phyloP scores from a whole-genome alignment of 2,329 filamentous ascomycete genomes.

The Pseudogymnoascus verrucosus region DNA sequence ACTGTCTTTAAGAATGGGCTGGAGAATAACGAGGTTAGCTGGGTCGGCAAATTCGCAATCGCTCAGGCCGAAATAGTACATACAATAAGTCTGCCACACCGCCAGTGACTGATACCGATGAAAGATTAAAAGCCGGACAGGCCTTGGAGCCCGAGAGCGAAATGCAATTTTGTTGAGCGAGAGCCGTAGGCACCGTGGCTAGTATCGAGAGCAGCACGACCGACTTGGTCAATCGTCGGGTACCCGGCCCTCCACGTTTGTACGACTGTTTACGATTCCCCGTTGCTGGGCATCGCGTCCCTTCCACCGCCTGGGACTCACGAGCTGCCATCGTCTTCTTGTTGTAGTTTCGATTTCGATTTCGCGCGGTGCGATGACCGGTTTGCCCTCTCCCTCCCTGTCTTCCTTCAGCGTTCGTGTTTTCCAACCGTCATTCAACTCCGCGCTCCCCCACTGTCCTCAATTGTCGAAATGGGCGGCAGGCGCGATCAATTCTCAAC shows the following conservation, averaged over 20 bases:
- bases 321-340: neutral
- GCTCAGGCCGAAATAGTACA: constrained; percentile 11
- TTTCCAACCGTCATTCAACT: constrained; percentile 5
- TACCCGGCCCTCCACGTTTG: neutral
- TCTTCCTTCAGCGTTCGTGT: constrained; percentile 1
- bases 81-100: neutral
- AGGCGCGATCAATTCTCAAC: neutral
- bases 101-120: constrained; percentile 52
- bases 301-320: constrained; percentile 5
- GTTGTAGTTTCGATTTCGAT: neutral
- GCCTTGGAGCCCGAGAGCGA: constrained; percentile 60
- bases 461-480: neutral
- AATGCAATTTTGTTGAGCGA: constrained; percentile 41
- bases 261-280: neutral
- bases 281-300: neutral
- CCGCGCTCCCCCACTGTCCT: neutral
- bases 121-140: constrained; percentile 64
- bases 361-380: neutral
- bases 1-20: constrained; percentile 85
- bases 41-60: neutral
- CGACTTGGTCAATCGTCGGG: neutral
- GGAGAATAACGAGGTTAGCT: constrained; percentile 12
- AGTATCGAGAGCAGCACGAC: constrained; percentile 23
- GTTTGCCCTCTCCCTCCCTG: neutral
- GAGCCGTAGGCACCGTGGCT: constrained; percentile 22